A percentile compares a stretch with the other conserved stretches of the same genome.
Evolutionary conservation across 164 flowering plant species (phyloP).

Genomic region (Aristolochia contorta): DNA sequence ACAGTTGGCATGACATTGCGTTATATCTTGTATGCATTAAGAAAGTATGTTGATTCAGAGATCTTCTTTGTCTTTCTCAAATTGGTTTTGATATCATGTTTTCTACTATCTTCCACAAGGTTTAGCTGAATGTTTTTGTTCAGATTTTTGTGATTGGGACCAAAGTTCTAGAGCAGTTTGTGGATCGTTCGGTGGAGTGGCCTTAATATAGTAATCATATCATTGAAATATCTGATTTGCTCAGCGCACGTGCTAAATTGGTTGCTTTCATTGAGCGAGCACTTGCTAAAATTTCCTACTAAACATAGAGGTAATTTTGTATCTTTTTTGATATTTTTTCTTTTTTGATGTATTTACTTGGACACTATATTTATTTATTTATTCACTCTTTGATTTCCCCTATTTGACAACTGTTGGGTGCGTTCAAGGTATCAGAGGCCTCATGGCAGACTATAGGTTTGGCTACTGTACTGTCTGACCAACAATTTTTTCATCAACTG

Average conservation of each 20-base stretch:
- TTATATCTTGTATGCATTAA: slow-evolving; percentile 76
- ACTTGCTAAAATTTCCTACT: slow-evolving; percentile 63
- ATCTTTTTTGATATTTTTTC: no score
- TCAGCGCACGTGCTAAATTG: slow-evolving; percentile 64
- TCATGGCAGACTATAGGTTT: slow-evolving; percentile 40
- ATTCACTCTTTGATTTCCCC: neutral
- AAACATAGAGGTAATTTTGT: slow-evolving; percentile 22
- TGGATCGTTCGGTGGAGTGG: slow-evolving; percentile 91
- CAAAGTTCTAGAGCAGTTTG: slow-evolving; percentile 88
- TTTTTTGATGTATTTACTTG: neutral
- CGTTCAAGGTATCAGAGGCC: slow-evolving; percentile 20
- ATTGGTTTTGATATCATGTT: neutral
- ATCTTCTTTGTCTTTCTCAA: slow-evolving; percentile 26
- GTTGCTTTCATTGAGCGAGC: slow-evolving; percentile 80
- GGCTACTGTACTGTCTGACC: slow-evolving; percentile 39
- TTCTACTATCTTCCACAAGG: neutral
- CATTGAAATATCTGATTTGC: slow-evolving; percentile 91
- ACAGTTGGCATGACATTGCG: slow-evolving; percentile 91
- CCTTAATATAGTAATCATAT: slow-evolving; percentile 98
- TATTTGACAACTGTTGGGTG: neutral
- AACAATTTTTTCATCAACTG: slow-evolving; percentile 42
- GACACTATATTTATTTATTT: neutral
- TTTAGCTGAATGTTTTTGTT: slow-evolving; percentile 1
- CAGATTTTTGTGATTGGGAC: slow-evolving; percentile 94
- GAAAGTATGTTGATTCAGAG: slow-evolving; percentile 94